Base-by-base conservation (phyloP, 225 moss, liverwort and hornwort genomes). In the Marchantia polymorpha region DNA sequence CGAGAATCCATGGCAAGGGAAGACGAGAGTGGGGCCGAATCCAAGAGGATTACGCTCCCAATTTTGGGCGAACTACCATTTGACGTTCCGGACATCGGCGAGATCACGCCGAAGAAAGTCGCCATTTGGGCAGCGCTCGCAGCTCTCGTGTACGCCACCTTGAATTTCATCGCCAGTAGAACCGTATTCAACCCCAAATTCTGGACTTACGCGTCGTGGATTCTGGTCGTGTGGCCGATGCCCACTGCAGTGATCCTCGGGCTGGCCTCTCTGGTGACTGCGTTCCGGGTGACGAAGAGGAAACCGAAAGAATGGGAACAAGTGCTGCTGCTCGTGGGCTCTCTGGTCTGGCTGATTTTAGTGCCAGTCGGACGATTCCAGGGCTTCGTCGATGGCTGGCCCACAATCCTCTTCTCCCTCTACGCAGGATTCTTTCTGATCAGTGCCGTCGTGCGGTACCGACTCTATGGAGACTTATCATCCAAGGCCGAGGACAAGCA, bases 371-470 rank as follows among this genome's bases (percentile, higher is more conserved):
- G 89, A 72, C 82, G 87, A 48, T 84, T 82, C 55, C 91, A 92
- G 68, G 92, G 96, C 31, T 94, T 92, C 78, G 77, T 94, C 39
- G 94, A 94, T 75, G 96, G 94, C 77, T 94, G 94, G 94, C 92
- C 96, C 29, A 79, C 94, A 76, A 78, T 92, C 73, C 89, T 94
- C 23, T 94, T 80, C 61, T 67, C 77, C 20, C 51, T 94, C 16
- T 93, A 94, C 67, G 79, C 73, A 52, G 91, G 89, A 52, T 96
- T 94, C 81, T 96, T 94, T 81, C 86, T 84, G n/a, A 90, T 94
- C 47, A 94, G 91, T 56, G 84, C 96, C n/a, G 27, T 94, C 26
- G 86, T 96, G 4, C 86, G 92, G 79, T 91, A 83, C 53, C 94
- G 89, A 26, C 68, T 92, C 74, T 92, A 92, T 74, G 94, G 85